These are phyloP conservation scores for Penicillium brasilianum DNA, from an alignment of 2,329 filamentous ascomycete species.

Conservation along the genomic window DNA sequence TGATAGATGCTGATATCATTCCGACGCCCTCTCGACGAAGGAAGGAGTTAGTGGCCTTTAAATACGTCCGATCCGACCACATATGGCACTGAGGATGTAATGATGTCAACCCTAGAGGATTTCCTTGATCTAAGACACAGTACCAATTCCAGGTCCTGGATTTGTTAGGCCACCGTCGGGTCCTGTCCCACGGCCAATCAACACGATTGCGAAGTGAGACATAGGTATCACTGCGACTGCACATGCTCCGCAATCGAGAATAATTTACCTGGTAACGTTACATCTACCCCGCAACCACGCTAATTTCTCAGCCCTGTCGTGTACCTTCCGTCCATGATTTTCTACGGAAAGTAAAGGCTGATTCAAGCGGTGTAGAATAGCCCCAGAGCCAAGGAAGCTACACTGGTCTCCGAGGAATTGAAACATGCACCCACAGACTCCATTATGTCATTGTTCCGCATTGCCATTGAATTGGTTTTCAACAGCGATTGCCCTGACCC, in stretches of 20 bases:
- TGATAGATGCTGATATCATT: slow-evolving; percentile 4
- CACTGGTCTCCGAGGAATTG: no score
- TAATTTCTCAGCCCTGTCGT: slow-evolving; percentile 12
- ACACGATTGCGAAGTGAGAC: slow-evolving; percentile 25
- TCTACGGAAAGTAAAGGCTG: neutral
- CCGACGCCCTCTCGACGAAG: neutral
- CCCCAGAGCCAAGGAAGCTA: slow-evolving; percentile 8
- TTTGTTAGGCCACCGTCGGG: slow-evolving; percentile 21
- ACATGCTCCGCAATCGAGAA: slow-evolving; percentile 25
- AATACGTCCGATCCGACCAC: slow-evolving; percentile 24
- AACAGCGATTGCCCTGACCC: no score
- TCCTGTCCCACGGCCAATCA: slow-evolving; percentile 21
- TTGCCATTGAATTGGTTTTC: no score
- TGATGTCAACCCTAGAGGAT: slow-evolving; percentile 2
- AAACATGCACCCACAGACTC: no score
- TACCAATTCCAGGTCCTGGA: slow-evolving; percentile 22
- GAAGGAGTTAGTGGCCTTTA: slow-evolving; percentile 21
- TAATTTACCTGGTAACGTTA: slow-evolving; percentile 13
- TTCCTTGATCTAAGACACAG: slow-evolving; percentile 28
- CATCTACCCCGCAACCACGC: slow-evolving; percentile 16
- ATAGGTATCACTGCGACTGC: slow-evolving; percentile 27
- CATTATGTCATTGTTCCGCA: no score
- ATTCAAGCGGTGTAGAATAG: slow-evolving; percentile 14
- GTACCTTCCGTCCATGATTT: slow-evolving; percentile 10
- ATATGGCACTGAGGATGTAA: slow-evolving; percentile 16